Percentiles rank a stretch among this genome's conserved stretches.
Evolutionary conservation across 441 rosid genomes (phyloP).

Genomic region (Corymbia citriodora): DNA sequence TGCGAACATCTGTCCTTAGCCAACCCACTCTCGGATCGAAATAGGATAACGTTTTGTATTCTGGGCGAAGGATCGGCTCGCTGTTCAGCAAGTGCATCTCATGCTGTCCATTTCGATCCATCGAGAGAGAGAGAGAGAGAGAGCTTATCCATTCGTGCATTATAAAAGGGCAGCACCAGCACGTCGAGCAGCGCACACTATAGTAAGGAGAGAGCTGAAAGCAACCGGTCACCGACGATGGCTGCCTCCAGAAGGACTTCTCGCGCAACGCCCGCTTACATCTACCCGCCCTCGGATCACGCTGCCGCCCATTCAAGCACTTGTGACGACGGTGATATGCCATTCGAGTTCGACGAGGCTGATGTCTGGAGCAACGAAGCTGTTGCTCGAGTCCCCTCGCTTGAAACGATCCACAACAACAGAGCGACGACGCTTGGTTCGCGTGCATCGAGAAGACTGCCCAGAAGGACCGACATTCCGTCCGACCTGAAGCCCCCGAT

Average conservation of each 20-base stretch:
- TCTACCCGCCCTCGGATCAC: not conserved
- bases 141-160: not conserved
- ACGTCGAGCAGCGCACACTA: not conserved
- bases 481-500: not conserved
- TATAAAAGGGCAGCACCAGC: not conserved
- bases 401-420: not conserved
- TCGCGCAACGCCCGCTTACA: not conserved
- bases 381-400: not conserved
- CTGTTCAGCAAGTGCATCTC: not conserved
- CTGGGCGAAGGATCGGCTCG: not conserved
- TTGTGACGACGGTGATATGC: not conserved
- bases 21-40: not conserved
- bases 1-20: not conserved
- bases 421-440: not conserved
- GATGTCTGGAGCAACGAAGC: not conserved
- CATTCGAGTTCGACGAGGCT: not conserved
- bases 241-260: not conserved
- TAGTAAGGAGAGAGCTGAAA: fast-evolving
- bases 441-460: not conserved
- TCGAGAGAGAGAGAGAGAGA: not conserved
- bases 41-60: not conserved
- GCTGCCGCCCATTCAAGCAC: not conserved
- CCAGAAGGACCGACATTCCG: not conserved
- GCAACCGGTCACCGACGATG: not conserved
- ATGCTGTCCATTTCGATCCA: not conserved